These are phyloP conservation scores for Penicillium sp. DNA, from an alignment of 2,329 filamentous ascomycete genomes.

Conservation along the genomic window DNA sequence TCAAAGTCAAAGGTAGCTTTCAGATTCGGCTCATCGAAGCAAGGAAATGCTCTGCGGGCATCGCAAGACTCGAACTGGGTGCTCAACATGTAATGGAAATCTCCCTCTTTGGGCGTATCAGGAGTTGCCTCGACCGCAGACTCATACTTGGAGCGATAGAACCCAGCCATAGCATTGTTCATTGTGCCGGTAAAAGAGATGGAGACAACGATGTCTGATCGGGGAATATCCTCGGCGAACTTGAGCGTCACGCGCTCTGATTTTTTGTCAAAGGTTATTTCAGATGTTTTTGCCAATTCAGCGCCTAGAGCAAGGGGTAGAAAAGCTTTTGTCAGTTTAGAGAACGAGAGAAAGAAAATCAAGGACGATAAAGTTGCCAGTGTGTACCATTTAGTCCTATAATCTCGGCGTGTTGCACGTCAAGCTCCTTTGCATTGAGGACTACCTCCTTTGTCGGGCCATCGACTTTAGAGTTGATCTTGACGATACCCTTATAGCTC, in stretches of 20 bases:
- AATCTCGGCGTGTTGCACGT: conserved; percentile 66
- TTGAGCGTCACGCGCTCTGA: conserved; percentile 80
- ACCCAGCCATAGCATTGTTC: conserved; percentile 90
- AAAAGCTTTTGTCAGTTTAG: conserved; percentile 4
- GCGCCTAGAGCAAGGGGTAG: conserved; percentile 27
- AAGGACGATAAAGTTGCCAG: background rate
- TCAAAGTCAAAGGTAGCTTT: conserved; percentile 96
- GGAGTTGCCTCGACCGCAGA: conserved; percentile 71
- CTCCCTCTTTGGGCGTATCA: conserved; percentile 75
- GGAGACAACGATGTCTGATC: conserved; percentile 69
- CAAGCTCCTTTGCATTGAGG: conserved; percentile 84
- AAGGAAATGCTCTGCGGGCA: conserved; percentile 92
- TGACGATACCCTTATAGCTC: conserved; percentile 84
- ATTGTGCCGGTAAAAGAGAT: conserved; percentile 80
- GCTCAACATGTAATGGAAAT: conserved; percentile 77
- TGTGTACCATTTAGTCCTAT: conserved; percentile 38
- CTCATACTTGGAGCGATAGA: conserved; percentile 94
- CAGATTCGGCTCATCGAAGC: conserved; percentile 96
- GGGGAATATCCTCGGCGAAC: conserved; percentile 74
- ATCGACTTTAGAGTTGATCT: conserved; percentile 75
- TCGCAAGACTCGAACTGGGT: conserved; percentile 98
- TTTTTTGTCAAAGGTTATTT: conserved; percentile 79
- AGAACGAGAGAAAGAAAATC: background rate
- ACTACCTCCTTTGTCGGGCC: conserved; percentile 76
- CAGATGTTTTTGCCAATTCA: conserved; percentile 57